Evolutionary conservation across 1,139 yeast genomes (phyloP).

Genomic region (Kodamaea arcana): DNA sequence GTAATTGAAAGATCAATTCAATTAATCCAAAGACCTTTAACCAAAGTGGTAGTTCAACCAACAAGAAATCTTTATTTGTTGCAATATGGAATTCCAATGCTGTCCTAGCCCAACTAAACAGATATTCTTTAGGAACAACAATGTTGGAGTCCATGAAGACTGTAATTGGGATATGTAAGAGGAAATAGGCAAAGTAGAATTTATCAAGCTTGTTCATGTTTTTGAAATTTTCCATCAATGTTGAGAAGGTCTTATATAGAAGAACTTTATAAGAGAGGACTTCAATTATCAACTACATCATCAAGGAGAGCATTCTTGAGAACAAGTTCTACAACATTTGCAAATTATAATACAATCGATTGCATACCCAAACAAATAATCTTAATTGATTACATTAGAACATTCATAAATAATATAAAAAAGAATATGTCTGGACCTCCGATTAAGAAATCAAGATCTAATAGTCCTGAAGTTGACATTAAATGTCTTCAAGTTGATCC

Average conservation of each 20-base stretch:
- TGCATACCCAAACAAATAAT: too few relatives aligned
- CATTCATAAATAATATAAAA: background rate
- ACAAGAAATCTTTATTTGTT: slow-evolving; percentile 66
- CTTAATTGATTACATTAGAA: too few relatives aligned
- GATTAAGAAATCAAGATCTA: background rate
- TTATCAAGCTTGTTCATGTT: slow-evolving; percentile 15
- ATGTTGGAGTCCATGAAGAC: slow-evolving; percentile 69
- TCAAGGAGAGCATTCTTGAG: too few relatives aligned
- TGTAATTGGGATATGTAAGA: slow-evolving; percentile 71
- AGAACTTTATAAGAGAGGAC: too few relatives aligned
- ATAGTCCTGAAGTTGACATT: background rate
- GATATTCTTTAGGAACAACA: slow-evolving; percentile 54
- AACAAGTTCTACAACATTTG: too few relatives aligned
- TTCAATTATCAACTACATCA: too few relatives aligned
- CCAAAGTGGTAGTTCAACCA: slow-evolving; percentile 60
- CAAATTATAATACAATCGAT: too few relatives aligned
- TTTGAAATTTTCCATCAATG: background rate
- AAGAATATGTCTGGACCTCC: slow-evolving; percentile 1
- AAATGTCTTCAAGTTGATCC: too few relatives aligned
- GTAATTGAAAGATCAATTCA: slow-evolving; percentile 73
- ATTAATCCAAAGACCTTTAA: slow-evolving; percentile 62
- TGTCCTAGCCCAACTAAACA: slow-evolving; percentile 41
- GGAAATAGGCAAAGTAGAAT: slow-evolving; percentile 28
- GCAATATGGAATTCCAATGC: slow-evolving; percentile 57
- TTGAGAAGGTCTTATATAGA: background rate